These are phyloP conservation scores for Bocquillonia castaneifolia DNA, from an alignment of 441 rosid genomes.

Conservation along the genomic window DNA sequence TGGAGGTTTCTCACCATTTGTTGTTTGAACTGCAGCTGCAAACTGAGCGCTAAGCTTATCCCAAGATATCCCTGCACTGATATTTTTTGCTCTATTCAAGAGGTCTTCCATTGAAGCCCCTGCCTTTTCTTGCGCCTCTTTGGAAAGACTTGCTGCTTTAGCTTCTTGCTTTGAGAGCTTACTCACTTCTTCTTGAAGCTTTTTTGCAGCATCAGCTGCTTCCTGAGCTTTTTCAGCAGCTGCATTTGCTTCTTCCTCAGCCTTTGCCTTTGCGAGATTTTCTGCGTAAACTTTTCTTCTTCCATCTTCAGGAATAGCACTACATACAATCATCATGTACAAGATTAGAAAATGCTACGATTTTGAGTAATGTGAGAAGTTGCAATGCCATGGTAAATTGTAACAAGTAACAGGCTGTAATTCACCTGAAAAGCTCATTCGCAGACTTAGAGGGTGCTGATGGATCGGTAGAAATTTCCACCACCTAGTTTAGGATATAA, in stretches of 20 bases:
- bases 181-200: slow-evolving; percentile 45
- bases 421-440: slow-evolving; percentile 79
- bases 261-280: slow-evolving; percentile 56
- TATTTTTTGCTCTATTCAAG: slow-evolving; percentile 58
- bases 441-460: slow-evolving; percentile 56
- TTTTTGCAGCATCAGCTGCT: slow-evolving; percentile 49
- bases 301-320: slow-evolving; percentile 79
- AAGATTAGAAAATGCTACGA: neutral
- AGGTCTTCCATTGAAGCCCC: slow-evolving; percentile 47
- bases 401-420: neutral
- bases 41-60: slow-evolving; percentile 67
- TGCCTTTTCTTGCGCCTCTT: slow-evolving; percentile 59
- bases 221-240: slow-evolving; percentile 59
- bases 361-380: neutral
- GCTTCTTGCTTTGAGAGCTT: slow-evolving; percentile 57
- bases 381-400: neutral
- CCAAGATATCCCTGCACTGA: slow-evolving; percentile 63
- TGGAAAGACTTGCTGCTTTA: slow-evolving; percentile 46
- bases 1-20: slow-evolving; percentile 33
- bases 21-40: slow-evolving; percentile 43
- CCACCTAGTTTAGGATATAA: slow-evolving; percentile 48
- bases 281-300: slow-evolving; percentile 76
- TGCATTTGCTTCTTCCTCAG: slow-evolving; percentile 54
- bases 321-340: slow-evolving; percentile 20
- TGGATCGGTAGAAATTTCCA: slow-evolving; percentile 67